These are phyloP conservation scores for Calonectria hawksworthii DNA, from an alignment of 2,329 filamentous ascomycete genomes.

Conservation along the genomic window DNA sequence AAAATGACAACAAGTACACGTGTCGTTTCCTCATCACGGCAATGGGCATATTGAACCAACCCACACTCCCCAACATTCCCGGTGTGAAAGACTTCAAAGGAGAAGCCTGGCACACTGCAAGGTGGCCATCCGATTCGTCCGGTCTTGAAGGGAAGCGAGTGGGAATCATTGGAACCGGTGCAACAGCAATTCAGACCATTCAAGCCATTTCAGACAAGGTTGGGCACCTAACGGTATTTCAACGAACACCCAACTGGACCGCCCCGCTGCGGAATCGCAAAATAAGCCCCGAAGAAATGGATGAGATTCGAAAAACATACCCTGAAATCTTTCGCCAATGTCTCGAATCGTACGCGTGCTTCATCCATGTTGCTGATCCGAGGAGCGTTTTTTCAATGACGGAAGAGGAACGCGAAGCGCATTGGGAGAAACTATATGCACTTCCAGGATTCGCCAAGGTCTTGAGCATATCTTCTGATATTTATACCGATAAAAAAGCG, in stretches of 20 bases:
- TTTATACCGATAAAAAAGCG: constrained; percentile 26
- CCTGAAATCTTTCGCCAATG: constrained; percentile 40
- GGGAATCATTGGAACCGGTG: constrained; percentile 28
- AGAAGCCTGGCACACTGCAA: constrained; percentile 28
- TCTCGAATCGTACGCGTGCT: constrained; percentile 39
- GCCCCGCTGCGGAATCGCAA: constrained; percentile 30
- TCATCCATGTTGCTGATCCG: constrained; percentile 35
- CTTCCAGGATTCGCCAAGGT: constrained; percentile 55
- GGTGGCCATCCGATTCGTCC: constrained; percentile 24
- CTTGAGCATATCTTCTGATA: constrained; percentile 25
- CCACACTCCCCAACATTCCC: constrained; percentile 51
- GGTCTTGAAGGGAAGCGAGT: constrained; percentile 26
- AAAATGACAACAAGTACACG: constrained; percentile 38
- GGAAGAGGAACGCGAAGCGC: constrained; percentile 44
- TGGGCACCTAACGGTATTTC: constrained; percentile 29
- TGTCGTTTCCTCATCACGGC: constrained; percentile 45
- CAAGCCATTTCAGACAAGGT: constrained; percentile 28
- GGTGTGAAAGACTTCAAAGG: constrained; percentile 40
- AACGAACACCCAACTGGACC: constrained; percentile 32
- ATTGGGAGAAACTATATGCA: constrained; percentile 50
- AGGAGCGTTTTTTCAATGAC: constrained; percentile 41
- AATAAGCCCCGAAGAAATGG: constrained; percentile 36
- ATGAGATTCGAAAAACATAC: constrained; percentile 35
- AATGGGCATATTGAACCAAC: constrained; percentile 49
- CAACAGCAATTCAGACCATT: constrained; percentile 33